Percentiles rank a stretch among this genome's conserved stretches.
These are phyloP conservation scores for Suhomyces choctaworum DNA, from an alignment of 1,139 yeast genomes.

Conservation along the genomic window DNA sequence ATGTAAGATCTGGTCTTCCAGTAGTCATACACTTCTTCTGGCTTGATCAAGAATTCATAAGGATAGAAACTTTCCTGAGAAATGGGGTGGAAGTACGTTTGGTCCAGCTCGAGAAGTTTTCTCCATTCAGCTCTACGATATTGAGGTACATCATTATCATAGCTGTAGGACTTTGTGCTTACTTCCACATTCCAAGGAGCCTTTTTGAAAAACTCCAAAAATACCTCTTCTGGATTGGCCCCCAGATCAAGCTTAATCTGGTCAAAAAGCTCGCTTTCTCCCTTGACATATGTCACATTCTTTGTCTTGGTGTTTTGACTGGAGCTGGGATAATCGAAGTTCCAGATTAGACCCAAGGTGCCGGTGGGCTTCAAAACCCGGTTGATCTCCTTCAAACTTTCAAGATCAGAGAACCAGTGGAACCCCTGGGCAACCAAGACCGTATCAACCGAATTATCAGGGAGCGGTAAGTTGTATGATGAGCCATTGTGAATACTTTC, in stretches of 20 bases:
- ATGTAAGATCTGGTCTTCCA: slow-evolving; percentile 64
- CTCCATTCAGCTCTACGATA: slow-evolving; percentile 57
- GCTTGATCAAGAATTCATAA: slow-evolving; percentile 29
- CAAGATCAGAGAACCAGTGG: slow-evolving; percentile 64
- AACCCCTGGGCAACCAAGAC: slow-evolving; percentile 65
- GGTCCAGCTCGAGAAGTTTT: slow-evolving; percentile 32
- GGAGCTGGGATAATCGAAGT: slow-evolving; percentile 45
- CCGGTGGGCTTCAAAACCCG: slow-evolving; percentile 54
- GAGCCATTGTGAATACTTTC: slow-evolving; percentile 36
- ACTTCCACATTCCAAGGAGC: slow-evolving; percentile 31
- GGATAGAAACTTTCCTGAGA: slow-evolving; percentile 34
- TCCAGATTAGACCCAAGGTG: slow-evolving; percentile 60
- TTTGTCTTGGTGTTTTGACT: slow-evolving; percentile 10
- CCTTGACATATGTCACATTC: slow-evolving; percentile 13
- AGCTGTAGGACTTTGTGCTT: slow-evolving; percentile 27
- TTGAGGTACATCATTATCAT: slow-evolving; percentile 54
- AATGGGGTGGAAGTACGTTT: slow-evolving; percentile 27
- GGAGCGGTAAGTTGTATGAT: slow-evolving; percentile 51
- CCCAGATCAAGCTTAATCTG: slow-evolving; percentile 5
- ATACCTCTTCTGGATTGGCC: slow-evolving; percentile 9
- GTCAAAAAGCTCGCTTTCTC: slow-evolving; percentile 12
- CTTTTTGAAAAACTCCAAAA: slow-evolving; percentile 15
- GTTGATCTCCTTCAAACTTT: slow-evolving; percentile 49
- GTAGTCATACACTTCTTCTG: slow-evolving; percentile 44
- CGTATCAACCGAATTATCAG: slow-evolving; percentile 48